Evolutionary conservation across 1,284 basidiomycete species (phyloP).

Genomic region (Cutaneotrichosporon dermatis): DNA sequence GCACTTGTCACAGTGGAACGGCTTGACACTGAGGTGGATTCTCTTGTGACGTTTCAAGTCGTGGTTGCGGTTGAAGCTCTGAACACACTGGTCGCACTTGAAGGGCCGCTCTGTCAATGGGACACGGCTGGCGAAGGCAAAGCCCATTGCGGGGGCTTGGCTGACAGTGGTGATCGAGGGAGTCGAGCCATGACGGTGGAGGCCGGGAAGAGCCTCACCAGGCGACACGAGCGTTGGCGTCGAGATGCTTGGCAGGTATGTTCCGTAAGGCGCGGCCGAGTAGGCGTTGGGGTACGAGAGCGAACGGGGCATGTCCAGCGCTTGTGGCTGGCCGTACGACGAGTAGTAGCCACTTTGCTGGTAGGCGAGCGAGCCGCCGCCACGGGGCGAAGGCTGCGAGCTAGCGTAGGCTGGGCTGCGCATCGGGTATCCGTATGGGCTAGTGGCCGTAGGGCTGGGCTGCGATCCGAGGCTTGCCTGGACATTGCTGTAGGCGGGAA

Average conservation of each 20-base stretch:
- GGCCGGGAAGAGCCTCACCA: conserved; percentile 18
- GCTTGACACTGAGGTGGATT: conserved; percentile 51
- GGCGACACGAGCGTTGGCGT: conserved; percentile 7
- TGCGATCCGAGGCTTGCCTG: conserved; percentile 4
- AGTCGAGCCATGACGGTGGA: conserved; percentile 33
- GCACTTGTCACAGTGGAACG: conserved; percentile 49
- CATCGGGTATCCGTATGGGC: conserved; percentile 19
- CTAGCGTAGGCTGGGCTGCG: conserved; percentile 12
- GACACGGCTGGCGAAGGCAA: conserved; percentile 33
- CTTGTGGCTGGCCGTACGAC: conserved; percentile 18
- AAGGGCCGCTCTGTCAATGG: conserved; percentile 45
- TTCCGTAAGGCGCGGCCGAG: conserved; percentile 18
- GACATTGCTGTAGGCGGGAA: conserved; percentile 15
- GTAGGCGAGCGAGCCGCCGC: conserved; percentile 8
- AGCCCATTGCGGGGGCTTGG: conserved; percentile 22
- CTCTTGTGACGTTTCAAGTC: conserved; percentile 51
- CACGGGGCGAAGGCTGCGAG: conserved; percentile 15
- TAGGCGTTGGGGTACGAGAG: conserved; percentile 41
- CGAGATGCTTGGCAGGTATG: conserved; percentile 19
- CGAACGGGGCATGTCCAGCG: conserved; percentile 43
- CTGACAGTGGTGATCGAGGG: conserved; percentile 19
- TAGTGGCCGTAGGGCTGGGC: conserved; percentile 11
- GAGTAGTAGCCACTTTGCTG: conserved; percentile 17
- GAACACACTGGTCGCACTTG: conserved; percentile 50
- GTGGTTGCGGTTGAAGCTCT: conserved; percentile 52